phyloP scores from a whole-genome alignment of 2,329 filamentous ascomycete species.

The Falciphora oryzae region DNA sequence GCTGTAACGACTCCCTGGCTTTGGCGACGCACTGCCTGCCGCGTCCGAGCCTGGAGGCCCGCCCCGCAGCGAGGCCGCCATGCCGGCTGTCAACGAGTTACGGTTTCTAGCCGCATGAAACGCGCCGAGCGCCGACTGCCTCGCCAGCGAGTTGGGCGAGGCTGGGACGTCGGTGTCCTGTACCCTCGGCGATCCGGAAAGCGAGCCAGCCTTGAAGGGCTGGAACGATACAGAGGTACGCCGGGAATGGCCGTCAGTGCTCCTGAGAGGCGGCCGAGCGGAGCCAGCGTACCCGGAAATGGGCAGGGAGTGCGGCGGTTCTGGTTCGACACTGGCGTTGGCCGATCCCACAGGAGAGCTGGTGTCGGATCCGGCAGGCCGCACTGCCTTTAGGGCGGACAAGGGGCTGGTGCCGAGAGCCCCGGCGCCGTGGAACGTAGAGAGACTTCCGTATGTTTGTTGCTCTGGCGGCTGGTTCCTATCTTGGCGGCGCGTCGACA shows the following conservation, averaged over 20 bases:
- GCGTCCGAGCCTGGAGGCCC: conserved; percentile 56
- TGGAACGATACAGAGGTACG: conserved; percentile 86
- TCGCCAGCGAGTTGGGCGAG: conserved; percentile 48
- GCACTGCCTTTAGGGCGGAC: conserved; percentile 70
- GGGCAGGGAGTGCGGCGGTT: conserved; percentile 48
- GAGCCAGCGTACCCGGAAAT: conserved; percentile 31
- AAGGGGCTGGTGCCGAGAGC: conserved; percentile 78
- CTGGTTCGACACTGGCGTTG: conserved; percentile 38
- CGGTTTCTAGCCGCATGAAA: conserved; percentile 60
- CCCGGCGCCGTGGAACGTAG: conserved; percentile 80
- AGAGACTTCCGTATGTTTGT: conserved; percentile 83
- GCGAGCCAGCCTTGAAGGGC: conserved; percentile 90
- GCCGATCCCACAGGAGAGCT: conserved; percentile 52
- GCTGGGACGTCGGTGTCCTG: conserved; percentile 43
- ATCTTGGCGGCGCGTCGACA: conserved; percentile 57
- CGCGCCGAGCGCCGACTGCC: conserved; percentile 41
- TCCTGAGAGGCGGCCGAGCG: conserved; percentile 31
- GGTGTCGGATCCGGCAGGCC: conserved; percentile 53
- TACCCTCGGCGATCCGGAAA: conserved; percentile 75
- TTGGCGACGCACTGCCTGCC: conserved; percentile 67
- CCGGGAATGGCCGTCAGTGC: conserved; percentile 51
- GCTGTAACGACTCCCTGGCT: conserved; percentile 79
- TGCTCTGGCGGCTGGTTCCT: conserved; percentile 46
- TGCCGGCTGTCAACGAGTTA: conserved; percentile 67
- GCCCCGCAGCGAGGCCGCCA: conserved; percentile 66